Evolutionary conservation across 768 basidiomycete genomes (phyloP), one percentile per base, ranked within the genome.

Genomic region (Naganishia friedmannii): DNA sequence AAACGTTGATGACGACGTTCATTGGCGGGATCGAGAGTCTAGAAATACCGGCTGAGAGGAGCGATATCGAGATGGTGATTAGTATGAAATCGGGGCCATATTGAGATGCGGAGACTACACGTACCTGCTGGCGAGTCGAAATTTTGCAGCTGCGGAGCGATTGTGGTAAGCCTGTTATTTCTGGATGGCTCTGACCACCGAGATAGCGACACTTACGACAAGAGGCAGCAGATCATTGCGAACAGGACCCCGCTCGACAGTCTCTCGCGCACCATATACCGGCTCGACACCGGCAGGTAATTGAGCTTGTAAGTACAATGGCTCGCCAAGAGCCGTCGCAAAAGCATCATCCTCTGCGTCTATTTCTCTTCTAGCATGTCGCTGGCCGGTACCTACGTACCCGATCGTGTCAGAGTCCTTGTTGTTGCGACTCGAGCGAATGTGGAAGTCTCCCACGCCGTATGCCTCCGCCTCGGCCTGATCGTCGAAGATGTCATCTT

Each of bases 1-100:
- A 69, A 29, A 69, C 68, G 46, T 69, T 57, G 57, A 69, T 69
- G 10, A 69, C 68, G 45, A 69, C 68, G 17, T 69, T 58, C 31
- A 46, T 45, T 23, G 57, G 42, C 29, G 57, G 46, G 26, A 54
- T 29, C 0, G 68, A 58, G 13, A 58, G 21, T 53, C 45, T 31
- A 21, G 68, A 58, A 45, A 69, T 46, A 9, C 68, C 68, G 23
- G 45, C 56, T 63, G 42, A n/a, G n/a, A 39, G 48, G 15, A 5
- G 48, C 15, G n/a, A 28, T 37, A 6, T 53, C n/a, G 53, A n/a
- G 12, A 37, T 37, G 12, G 10, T 34, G 34, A 12, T 37, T 23
- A 57, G 26, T 32, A 23, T 42, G 65, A 26, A 51, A 29, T 48
- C 29, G 28, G 34, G 17, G 51, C 1, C 28, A 58, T 19, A 34